Conservation (phyloP, 2,329 filamentous ascomycete species). For the Ophiobolus disseminans region DNA sequence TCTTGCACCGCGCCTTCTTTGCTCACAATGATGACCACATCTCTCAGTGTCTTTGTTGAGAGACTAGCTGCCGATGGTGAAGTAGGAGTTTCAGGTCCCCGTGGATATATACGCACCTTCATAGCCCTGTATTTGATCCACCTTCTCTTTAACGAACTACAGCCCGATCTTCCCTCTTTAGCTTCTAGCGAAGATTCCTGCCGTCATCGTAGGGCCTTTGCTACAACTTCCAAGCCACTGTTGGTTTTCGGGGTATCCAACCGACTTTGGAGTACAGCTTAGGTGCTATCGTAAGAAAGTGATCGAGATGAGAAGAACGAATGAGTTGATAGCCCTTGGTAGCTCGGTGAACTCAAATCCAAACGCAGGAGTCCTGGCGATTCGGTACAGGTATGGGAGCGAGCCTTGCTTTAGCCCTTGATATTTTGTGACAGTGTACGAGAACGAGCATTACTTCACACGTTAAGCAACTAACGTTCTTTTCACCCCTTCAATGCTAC, state of each 20-base stretch:
- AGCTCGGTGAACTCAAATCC: too few species aligned
- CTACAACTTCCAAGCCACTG: conserved; percentile 77
- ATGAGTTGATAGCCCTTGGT: too few species aligned
- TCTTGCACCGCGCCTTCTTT: conserved; percentile 70
- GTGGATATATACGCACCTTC: conserved; percentile 72
- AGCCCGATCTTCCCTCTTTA: conserved; percentile 68
- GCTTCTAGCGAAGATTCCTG: conserved; percentile 68
- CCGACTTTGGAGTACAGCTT: conserved; percentile 52
- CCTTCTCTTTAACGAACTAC: conserved; percentile 65
- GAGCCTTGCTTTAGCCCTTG: too few species aligned
- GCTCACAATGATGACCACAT: conserved; percentile 74
- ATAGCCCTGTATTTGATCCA: conserved; percentile 63
- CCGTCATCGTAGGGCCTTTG: conserved; percentile 73
- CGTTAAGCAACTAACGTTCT: too few species aligned
- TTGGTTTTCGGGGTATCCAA: conserved; percentile 70
- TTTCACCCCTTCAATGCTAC: too few species aligned
- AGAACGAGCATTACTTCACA: too few species aligned
- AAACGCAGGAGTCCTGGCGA: too few species aligned
- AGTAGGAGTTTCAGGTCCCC: conserved; percentile 80
- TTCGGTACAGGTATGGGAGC: too few species aligned
- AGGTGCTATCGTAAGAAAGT: too few species aligned
- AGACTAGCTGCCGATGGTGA: conserved; percentile 80
- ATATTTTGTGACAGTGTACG: too few species aligned
- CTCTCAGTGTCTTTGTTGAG: conserved; percentile 72
- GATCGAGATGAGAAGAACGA: too few species aligned